A percentile compares a stretch with the other conserved stretches of the same genome.
Evolutionary conservation across 352 stramenopile genomes (phyloP).

Genomic region (Globisporangium abappressorium): DNA sequence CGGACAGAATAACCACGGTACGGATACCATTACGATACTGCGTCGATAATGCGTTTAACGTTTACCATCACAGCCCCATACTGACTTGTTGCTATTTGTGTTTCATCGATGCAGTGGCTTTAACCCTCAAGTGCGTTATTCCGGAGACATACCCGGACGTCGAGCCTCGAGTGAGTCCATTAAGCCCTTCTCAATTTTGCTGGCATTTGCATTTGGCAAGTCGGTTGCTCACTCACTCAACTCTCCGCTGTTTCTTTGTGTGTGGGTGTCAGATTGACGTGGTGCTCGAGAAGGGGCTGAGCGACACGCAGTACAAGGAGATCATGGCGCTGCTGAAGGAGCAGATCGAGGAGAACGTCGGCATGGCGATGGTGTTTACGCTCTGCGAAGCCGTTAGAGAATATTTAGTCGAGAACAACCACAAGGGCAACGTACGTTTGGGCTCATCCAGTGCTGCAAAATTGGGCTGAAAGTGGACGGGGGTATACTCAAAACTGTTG

Average conservation of each 20-base stretch:
- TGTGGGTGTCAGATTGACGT: constrained; percentile 51
- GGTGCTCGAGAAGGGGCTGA: constrained; percentile 75
- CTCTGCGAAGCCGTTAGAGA: constrained; percentile 78
- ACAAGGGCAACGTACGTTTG: constrained; percentile 67
- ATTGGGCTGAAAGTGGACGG: background rate
- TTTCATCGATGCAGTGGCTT: constrained; percentile 35
- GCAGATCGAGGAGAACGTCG: constrained; percentile 77
- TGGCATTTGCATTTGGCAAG: background rate
- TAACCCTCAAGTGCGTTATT: constrained; percentile 74
- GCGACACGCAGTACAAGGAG: constrained; percentile 77
- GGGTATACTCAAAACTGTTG: background rate
- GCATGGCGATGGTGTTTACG: constrained; percentile 88
- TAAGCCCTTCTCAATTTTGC: background rate
- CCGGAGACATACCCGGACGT: constrained; percentile 79
- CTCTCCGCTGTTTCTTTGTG: background rate
- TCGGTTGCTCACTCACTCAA: background rate
- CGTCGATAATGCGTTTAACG: background rate
- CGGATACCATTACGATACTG: background rate
- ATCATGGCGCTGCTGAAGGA: constrained; percentile 57
- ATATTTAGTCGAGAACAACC: constrained; percentile 88
- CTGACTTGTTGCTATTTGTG: background rate
- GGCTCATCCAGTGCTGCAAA: background rate
- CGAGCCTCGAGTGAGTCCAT: constrained; percentile 42
- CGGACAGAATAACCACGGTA: constrained; percentile 80
- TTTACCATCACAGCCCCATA: background rate